These are phyloP conservation scores for Trichophyton benhamiae DNA, from an alignment of 2,329 filamentous ascomycete species.

Conservation along the genomic window DNA sequence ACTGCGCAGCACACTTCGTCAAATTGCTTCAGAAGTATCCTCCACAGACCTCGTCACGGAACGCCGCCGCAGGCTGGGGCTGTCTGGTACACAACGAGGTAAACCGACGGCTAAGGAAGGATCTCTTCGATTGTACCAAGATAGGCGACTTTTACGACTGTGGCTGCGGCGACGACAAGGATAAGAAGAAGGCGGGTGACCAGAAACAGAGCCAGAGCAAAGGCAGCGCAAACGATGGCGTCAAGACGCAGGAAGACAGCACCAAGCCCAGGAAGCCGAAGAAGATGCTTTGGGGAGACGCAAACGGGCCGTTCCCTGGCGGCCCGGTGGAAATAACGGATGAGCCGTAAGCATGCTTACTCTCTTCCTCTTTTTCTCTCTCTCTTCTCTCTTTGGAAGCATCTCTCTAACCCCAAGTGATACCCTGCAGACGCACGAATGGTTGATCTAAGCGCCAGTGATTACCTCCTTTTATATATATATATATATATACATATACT, in stretches of 20 bases:
- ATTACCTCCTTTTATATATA: background rate
- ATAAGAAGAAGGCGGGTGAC: background rate
- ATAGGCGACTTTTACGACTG: conserved; percentile 57
- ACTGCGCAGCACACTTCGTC: conserved; percentile 54
- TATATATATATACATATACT: background rate
- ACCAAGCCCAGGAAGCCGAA: background rate
- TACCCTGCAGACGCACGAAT: background rate
- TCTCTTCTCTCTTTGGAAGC: background rate
- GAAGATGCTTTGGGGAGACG: conserved; percentile 7
- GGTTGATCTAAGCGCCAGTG: conserved; percentile 1
- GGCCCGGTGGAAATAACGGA: conserved; percentile 13
- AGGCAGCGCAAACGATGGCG: background rate
- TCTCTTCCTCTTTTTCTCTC: background rate
- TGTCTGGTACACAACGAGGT: conserved; percentile 57
- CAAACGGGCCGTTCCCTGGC: background rate
- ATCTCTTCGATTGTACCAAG: conserved; percentile 50
- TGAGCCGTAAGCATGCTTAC: conserved; percentile 11
- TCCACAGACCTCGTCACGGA: conserved; percentile 50
- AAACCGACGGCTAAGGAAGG: conserved; percentile 49
- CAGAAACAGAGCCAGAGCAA: background rate
- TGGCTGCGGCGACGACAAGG: conserved; percentile 34
- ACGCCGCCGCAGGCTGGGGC: conserved; percentile 52
- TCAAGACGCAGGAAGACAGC: conserved; percentile 3
- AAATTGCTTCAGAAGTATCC: conserved; percentile 49
- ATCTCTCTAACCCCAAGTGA: background rate